Evolutionary conservation across 495 filamentous ascomycete genomes (phyloP), one percentile per base, ranked within the genome.

Genomic region (Neurospora sp.): DNA sequence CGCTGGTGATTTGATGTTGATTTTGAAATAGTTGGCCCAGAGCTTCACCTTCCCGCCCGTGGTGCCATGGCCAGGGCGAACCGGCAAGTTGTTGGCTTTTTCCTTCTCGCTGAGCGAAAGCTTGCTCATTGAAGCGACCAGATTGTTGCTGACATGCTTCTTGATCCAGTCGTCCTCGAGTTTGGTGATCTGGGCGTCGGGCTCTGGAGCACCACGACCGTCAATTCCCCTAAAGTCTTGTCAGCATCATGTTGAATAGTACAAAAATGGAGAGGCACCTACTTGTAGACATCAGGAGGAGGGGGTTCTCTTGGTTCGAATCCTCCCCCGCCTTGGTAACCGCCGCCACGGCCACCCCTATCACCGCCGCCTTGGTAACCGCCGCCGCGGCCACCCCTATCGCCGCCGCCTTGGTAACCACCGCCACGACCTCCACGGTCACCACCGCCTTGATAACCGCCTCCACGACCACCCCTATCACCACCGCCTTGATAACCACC

Each of bases 21-120:
- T 71, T 4, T 85, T 81, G 74, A 92, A 88, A 73, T 90, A 91
- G 78, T 93, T 93, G 42, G 91, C 85, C 84, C 87, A 91, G 1
- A 93, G 82, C 8, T 80, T 78, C 5, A 90, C 82, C 21, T 78
- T 70, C 8, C 39, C 78, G 21, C 91, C 91, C 17, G 73, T 73
- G 2, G 82, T 88, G 48, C 90, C 90, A 77, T 86, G 91, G 4
- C 83, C 86, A n/a, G 91, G 91, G 9, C 90, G 86, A 59, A 74
- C 72, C 9, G 86, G 86, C 43, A 86, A 76, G 31, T 74, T 42
- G 17, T 73, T 39, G 71, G 54, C 54, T 9, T 62, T 62, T 3
- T n/a, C 24, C 1, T 39, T 21, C 36, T 74, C 70, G 2, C 73
- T 72, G 40, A 83, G 43, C 6, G 81, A 71, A 13, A 82, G 76